A percentile compares a stretch with the other conserved stretches of the same genome.
Conservation (phyloP, 805 yeast genomes). For the Barnettozyma sucrosica region DNA sequence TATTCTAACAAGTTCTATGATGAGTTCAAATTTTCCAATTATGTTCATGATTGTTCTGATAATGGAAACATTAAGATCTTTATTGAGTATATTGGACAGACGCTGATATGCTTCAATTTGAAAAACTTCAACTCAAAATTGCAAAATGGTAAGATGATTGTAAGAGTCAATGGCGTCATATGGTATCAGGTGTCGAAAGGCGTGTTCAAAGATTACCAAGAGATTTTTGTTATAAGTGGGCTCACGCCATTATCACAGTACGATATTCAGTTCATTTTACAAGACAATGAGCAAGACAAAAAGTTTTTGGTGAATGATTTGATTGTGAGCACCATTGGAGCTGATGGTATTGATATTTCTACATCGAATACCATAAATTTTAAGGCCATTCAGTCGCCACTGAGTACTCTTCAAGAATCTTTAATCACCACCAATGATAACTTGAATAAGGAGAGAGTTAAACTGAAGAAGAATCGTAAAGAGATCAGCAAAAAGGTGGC, state of each 20-base stretch:
- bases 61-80: conserved; percentile 30
- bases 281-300: conserved; percentile 22
- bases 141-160: conserved; percentile 35
- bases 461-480: conserved; percentile 49
- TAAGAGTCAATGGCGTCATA: conserved; percentile 56
- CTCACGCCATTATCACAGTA: conserved; percentile 60
- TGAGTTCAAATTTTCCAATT: conserved; percentile 27
- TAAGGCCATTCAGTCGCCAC: conserved; percentile 41
- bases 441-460: conserved; percentile 50
- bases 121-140: conserved; percentile 32
- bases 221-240: conserved; percentile 55
- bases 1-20: conserved; percentile 20
- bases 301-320: conserved; percentile 35
- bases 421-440: conserved; percentile 58
- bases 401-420: conserved; percentile 59
- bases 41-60: conserved; percentile 23
- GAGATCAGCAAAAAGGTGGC: conserved; percentile 52
- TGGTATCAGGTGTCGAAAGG: conserved; percentile 64
- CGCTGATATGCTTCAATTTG: conserved; percentile 45
- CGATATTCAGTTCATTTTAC: conserved; percentile 42
- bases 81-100: conserved; percentile 46
- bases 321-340: conserved; percentile 32
- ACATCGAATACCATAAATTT: conserved; percentile 31
- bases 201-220: conserved; percentile 36
- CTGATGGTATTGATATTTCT: conserved; percentile 17